A percentile compares a stretch with the other conserved stretches of the same genome.
These are phyloP conservation scores for Aspergillus nanangensis DNA, from an alignment of 495 filamentous ascomycete species.

Conservation along the genomic window DNA sequence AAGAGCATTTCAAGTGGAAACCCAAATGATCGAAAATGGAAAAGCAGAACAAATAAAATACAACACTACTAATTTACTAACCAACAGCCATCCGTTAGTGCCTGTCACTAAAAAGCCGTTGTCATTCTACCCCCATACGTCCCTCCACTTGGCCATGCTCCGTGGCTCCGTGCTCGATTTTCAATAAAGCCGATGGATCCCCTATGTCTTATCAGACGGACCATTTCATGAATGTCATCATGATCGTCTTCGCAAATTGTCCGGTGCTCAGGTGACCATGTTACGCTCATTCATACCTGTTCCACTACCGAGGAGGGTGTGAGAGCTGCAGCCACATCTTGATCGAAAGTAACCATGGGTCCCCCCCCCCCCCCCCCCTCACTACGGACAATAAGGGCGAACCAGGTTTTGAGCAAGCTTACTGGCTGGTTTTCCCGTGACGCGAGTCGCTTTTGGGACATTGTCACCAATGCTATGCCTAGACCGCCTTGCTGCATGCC, in stretches of 20 bases:
- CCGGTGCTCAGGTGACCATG: conserved; percentile 17
- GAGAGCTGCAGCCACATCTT: conserved; percentile 34
- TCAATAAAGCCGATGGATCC: conserved; percentile 7
- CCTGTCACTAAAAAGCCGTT: conserved; percentile 1
- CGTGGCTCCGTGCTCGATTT: conserved; percentile 4
- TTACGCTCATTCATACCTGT: conserved; percentile 15
- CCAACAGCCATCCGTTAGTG: background rate
- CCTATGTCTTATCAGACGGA: conserved; percentile 9
- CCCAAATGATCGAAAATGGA: background rate
- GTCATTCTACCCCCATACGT: conserved; percentile 2
- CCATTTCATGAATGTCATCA: conserved; percentile 9
- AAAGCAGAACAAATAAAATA: background rate
- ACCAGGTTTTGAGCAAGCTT: conserved; percentile 1
- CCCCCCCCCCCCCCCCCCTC: background rate
- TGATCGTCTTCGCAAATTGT: conserved; percentile 9
- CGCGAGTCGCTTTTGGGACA: conserved; percentile 1
- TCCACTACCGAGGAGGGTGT: conserved; percentile 13
- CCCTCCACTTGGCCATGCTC: conserved; percentile 6
- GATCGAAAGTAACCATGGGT: conserved; percentile 9
- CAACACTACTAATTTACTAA: background rate
- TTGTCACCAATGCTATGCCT: conserved; percentile 2
- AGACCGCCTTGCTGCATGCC: background rate
- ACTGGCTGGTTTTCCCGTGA: background rate
- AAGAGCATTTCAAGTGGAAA: conserved; percentile 1
- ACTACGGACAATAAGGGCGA: conserved; percentile 23